Evolutionary conservation across 352 stramenopile genomes (phyloP).

Genomic region (Globisporangium lucens): DNA sequence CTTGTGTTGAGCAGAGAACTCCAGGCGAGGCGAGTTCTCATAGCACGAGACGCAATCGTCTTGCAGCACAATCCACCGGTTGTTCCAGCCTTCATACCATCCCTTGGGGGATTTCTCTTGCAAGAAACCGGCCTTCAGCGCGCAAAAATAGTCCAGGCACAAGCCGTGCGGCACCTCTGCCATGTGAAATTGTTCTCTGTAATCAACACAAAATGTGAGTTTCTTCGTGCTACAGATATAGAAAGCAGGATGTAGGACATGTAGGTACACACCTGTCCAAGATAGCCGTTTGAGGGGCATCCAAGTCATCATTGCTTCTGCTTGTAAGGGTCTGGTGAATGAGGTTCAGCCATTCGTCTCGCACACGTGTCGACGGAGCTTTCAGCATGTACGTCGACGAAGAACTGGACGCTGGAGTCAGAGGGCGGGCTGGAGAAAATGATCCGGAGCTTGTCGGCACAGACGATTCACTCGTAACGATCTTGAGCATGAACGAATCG

Average conservation of each 20-base stretch:
- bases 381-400: slow-evolving; percentile 53
- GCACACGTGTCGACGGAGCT: slow-evolving; percentile 53
- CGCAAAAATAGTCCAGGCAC: slow-evolving; percentile 79
- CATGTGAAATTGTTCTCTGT: slow-evolving; percentile 25
- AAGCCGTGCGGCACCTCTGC: slow-evolving; percentile 57
- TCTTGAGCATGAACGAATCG: slow-evolving; percentile 79
- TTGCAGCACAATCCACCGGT: slow-evolving; percentile 80
- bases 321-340: slow-evolving; percentile 43
- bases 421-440: slow-evolving; percentile 27
- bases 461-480: slow-evolving; percentile 42
- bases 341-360: slow-evolving; percentile 63
- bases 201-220: not conserved
- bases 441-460: slow-evolving; percentile 14
- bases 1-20: slow-evolving; percentile 72
- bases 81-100: slow-evolving; percentile 84
- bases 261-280: slow-evolving; percentile 7
- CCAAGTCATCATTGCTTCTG: slow-evolving; percentile 14
- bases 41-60: slow-evolving; percentile 72
- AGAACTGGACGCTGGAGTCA: slow-evolving; percentile 19
- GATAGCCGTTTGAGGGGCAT: not conserved
- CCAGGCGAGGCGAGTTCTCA: slow-evolving; percentile 72
- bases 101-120: slow-evolving; percentile 72
- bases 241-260: not conserved
- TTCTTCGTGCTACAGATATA: not conserved
- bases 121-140: slow-evolving; percentile 65